A percentile compares a stretch with the other conserved stretches of the same genome.
Evolutionary conservation across 805 yeast genomes (phyloP).

Genomic region (Candida saitoana): DNA sequence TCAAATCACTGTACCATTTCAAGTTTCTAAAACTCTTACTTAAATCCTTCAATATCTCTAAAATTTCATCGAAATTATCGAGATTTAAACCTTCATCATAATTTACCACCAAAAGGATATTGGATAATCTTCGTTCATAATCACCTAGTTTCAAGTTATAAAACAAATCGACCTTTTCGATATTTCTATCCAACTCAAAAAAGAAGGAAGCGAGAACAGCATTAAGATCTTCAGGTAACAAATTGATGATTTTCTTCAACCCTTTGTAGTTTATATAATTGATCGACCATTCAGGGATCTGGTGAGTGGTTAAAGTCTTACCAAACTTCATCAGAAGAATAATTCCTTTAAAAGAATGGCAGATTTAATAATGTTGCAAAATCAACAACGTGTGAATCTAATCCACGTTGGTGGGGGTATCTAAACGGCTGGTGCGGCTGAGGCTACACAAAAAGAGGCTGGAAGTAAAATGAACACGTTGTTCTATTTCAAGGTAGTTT

Average conservation of each 20-base stretch:
- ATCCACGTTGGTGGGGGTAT: no score
- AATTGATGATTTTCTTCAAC: slow-evolving; percentile 73
- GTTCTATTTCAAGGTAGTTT: no score
- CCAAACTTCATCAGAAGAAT: slow-evolving; percentile 93
- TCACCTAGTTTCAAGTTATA: slow-evolving; percentile 71
- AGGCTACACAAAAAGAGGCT: no score
- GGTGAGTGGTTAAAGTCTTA: slow-evolving; percentile 72
- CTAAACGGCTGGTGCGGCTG: no score
- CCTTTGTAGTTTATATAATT: slow-evolving; percentile 82
- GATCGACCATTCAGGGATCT: slow-evolving; percentile 90
- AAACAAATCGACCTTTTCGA: slow-evolving; percentile 77
- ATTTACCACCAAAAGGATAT: slow-evolving; percentile 35
- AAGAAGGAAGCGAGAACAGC: slow-evolving; percentile 62
- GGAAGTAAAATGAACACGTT: no score
- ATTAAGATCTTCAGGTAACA: slow-evolving; percentile 36
- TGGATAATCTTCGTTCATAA: slow-evolving; percentile 64
- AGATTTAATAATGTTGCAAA: no score
- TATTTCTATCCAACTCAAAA: slow-evolving; percentile 71
- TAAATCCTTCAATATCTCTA: slow-evolving; percentile 63
- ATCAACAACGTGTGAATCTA: no score
- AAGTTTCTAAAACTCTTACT: slow-evolving; percentile 73
- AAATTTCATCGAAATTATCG: slow-evolving; percentile 40
- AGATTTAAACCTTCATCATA: slow-evolving; percentile 19
- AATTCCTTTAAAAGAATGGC: no score
- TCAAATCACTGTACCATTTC: slow-evolving; percentile 92